These are phyloP conservation scores for Agrocybe pediades DNA, from an alignment of 768 basidiomycete genomes.

Conservation along the genomic window DNA sequence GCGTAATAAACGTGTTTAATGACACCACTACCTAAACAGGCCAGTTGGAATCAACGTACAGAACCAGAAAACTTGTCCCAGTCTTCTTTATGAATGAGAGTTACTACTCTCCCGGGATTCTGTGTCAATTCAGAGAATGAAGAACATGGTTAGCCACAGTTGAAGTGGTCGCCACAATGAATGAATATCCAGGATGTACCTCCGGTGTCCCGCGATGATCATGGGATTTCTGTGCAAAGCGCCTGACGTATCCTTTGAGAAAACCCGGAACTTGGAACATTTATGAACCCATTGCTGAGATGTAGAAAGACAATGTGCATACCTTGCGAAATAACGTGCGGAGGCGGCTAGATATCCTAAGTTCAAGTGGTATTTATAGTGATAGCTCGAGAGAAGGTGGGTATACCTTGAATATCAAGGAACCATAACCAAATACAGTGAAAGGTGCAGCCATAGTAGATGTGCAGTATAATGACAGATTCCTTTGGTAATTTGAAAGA, in stretches of 20 bases:
- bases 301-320: neutral
- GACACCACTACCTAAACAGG: neutral
- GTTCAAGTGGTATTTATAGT: neutral
- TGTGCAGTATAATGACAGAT: no score
- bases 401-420: constrained; percentile 85
- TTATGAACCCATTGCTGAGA: neutral
- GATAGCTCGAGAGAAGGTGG: neutral
- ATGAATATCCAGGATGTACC: no score
- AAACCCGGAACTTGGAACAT: constrained; percentile 66
- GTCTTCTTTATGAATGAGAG: constrained; percentile 83
- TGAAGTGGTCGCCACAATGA: no score
- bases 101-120: constrained; percentile 90
- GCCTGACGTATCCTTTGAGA: constrained; percentile 85
- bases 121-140: no score
- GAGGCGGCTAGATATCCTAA: constrained; percentile 63
- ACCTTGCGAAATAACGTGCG: constrained; percentile 76
- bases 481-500: no score
- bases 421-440: constrained; percentile 91
- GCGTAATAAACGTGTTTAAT: neutral
- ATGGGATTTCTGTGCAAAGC: constrained; percentile 90
- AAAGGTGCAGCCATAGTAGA: constrained; percentile 35
- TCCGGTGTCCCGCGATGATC: constrained; percentile 92
- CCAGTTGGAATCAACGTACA: constrained; percentile 39
- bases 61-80: constrained; percentile 79
- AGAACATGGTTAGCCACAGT: no score